These are phyloP conservation scores for Eimeria sp. DNA, from an alignment of 169 alveolate genomes.

Conservation along the genomic window DNA sequence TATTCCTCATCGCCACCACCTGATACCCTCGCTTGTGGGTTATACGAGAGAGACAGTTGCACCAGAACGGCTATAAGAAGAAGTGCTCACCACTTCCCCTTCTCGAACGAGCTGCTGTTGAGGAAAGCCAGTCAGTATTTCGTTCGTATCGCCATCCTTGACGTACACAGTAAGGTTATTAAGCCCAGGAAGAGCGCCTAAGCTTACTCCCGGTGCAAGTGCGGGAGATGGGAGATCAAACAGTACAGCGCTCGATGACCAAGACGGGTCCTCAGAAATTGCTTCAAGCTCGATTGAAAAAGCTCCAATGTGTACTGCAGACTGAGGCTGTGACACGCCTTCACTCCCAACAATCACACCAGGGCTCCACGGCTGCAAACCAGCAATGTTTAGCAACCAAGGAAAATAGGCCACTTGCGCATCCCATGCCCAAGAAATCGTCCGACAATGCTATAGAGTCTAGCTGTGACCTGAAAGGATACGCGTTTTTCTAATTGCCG, in stretches of 20 bases:
- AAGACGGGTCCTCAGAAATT: slow-evolving; percentile 67
- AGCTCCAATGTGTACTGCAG: slow-evolving; percentile 35
- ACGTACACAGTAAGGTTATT: slow-evolving; percentile 34
- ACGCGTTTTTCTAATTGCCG: not conserved
- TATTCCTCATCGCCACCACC: not conserved
- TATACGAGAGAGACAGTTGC: not conserved
- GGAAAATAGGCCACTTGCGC: not conserved
- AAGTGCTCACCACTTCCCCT: slow-evolving; percentile 46
- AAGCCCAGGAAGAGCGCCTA: not conserved
- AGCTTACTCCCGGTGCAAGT: slow-evolving; percentile 18
- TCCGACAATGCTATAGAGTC: not conserved
- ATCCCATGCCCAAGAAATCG: not conserved
- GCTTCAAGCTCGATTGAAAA: slow-evolving; percentile 30
- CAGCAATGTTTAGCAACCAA: not conserved
- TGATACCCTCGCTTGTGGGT: not conserved
- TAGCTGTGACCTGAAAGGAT: not conserved
- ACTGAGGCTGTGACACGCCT: slow-evolving; percentile 33
- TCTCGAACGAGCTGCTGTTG: slow-evolving; percentile 70
- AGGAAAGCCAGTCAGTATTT: slow-evolving; percentile 33
- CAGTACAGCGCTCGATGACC: slow-evolving; percentile 14
- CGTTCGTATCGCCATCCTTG: slow-evolving; percentile 40
- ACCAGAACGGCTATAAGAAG: not conserved
- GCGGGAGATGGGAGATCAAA: slow-evolving; percentile 68
- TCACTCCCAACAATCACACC: slow-evolving; percentile 69
- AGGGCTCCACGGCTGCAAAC: slow-evolving; percentile 77